Evolutionary conservation across 108 stramenopile genomes (phyloP).

Genomic region (Epipyxis sp.): DNA sequence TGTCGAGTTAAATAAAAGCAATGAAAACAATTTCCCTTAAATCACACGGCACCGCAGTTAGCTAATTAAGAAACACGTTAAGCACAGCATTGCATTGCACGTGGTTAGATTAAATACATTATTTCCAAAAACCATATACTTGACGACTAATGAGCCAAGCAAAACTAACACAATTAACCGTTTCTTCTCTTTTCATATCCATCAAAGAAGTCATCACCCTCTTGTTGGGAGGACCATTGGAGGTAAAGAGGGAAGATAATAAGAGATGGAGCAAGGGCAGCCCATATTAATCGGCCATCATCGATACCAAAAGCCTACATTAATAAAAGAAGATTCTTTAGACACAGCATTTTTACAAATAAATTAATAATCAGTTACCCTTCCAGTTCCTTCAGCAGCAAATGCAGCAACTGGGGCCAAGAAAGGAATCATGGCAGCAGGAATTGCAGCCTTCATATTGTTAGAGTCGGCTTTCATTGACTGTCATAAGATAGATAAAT

Average conservation of each 20-base stretch:
- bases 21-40: no score
- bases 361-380: not conserved
- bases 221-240: not conserved
- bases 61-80: no score
- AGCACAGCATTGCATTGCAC: no score
- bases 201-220: not conserved
- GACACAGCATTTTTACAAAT: not conserved
- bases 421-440: not conserved
- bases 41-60: no score
- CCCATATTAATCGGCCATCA: not conserved
- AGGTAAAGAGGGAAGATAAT: not conserved
- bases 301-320: not conserved
- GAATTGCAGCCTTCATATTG: not conserved
- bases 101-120: no score
- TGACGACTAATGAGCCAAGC: no score
- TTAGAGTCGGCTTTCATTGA: not conserved
- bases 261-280: not conserved
- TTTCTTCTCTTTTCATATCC: not conserved
- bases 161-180: not conserved
- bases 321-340: not conserved
- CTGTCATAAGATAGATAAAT: not conserved
- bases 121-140: no score
- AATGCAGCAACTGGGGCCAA: not conserved
- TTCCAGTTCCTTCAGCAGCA: constrained; percentile 4
- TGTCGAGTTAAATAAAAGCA: no score